Evolutionary conservation across 495 filamentous ascomycete species (phyloP), one percentile per base, ranked within the genome.

Genomic region (Aspergillus kassunensis): DNA sequence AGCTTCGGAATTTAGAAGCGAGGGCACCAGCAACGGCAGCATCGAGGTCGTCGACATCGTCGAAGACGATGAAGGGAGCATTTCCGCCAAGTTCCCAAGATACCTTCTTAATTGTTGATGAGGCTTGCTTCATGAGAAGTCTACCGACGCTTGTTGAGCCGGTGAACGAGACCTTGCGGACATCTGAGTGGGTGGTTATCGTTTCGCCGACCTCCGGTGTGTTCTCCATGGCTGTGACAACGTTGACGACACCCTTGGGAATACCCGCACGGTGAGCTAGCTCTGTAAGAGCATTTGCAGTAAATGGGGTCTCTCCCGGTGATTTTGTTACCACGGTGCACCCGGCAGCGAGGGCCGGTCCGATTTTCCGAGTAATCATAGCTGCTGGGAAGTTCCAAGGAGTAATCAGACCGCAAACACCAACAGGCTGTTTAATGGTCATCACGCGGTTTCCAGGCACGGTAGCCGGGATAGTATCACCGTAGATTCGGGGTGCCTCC

Each of bases 321-420:
- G 89, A 80, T 72, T 96, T 96, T 35, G 80, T 81, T 0, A 96
- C 90, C 0, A 91, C 84, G 1, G 91, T 91, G 65, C 91, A 96
- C 6, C 86, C 86, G 4, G 86, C 86, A 29, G 86, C 91, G 48
- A 96, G 73, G 20, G 91, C 91, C 3, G 91, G 88, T 1, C 82
- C 91, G 50, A 91, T 82, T 70, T 96, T 96, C 21, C 91, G 74
- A 3, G 91, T 92, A 57, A 95, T 86, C 91, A 96, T 96, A 6
- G 91, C 91, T 7, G 87, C 86, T 2, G 91, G 91, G 69, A 95
- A 96, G 71, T 96, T 96, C 91, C 91, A 96, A 20, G 93, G 93
- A 18, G 93, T 97, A 64, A 98, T 96, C 27, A 98, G 73, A 11
- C 90, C 92, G 60, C 89, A 95, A 11, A 98, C 92, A 55, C 93